Evolutionary conservation across 495 filamentous ascomycete genomes (phyloP).

Genomic region (Neurospora africana): DNA sequence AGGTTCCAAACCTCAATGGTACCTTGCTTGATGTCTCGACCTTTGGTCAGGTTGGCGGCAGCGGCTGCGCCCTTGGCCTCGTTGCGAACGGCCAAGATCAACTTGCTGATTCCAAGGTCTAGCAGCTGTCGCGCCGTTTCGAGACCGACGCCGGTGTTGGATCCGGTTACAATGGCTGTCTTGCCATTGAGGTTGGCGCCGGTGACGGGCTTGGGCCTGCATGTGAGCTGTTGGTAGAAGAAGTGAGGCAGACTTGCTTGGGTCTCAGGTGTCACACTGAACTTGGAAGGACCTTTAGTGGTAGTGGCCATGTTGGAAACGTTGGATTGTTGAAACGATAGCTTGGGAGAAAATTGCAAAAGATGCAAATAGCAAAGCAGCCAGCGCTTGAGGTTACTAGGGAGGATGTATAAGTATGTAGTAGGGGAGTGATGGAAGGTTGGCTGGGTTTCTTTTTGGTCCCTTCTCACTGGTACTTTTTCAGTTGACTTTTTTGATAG

Average conservation of each 20-base stretch:
- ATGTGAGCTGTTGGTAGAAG: neutral
- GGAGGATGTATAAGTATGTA: neutral
- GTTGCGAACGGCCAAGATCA: conserved; percentile 10
- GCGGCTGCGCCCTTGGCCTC: conserved; percentile 7
- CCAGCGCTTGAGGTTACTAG: neutral
- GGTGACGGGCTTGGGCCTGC: neutral
- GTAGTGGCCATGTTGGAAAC: neutral
- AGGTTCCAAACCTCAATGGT: conserved; percentile 43
- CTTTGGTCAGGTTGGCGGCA: neutral
- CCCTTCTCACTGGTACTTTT: neutral
- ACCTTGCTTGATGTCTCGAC: neutral
- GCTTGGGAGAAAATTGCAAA: neutral
- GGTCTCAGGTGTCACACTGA: neutral
- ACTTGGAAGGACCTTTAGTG: neutral
- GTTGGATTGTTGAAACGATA: neutral
- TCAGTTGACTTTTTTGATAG: neutral
- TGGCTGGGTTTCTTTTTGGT: neutral
- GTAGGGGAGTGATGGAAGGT: neutral
- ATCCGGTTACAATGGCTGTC: conserved; percentile 43
- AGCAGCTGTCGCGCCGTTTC: conserved; percentile 34
- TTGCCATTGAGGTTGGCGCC: conserved; percentile 10
- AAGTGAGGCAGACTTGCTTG: neutral
- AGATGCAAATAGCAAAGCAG: neutral
- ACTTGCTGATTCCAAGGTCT: conserved; percentile 2
- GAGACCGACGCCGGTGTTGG: conserved; percentile 41